Evolutionary conservation across 2,329 filamentous ascomycete species (phyloP), one percentile per base, ranked within the genome.

Genomic region (Alternaria alternata): DNA sequence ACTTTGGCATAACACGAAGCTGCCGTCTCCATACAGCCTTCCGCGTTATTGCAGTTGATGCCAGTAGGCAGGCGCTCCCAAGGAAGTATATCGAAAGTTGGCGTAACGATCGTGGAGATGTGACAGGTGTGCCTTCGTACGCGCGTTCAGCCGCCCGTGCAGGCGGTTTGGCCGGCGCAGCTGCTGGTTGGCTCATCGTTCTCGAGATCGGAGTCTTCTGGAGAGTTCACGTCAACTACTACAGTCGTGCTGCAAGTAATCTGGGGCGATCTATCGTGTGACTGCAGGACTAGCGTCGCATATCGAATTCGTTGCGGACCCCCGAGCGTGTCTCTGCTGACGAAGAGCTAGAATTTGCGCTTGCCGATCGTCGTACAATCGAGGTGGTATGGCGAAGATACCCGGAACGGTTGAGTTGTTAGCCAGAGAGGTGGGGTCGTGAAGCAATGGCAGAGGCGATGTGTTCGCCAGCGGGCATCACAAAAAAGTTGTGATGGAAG

Each of bases 31-130:
- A 75, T 36, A 96, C 83, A 8, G 92, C 85, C 51, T 94, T 78
- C 74, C 77, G 78, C 78, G 83, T 80, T 78, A 96, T 82, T 55
- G 89, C 75, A 2, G 91, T 82, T 1, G 93, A 92, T 64, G 93
- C 83, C 22, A 87, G 81, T 65, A 96, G 86, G 80, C 96, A 96
- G 56, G 87, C 84, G 11, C 91, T 85, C 42, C 94, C 94, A 62
- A 89, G 88, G 69, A 89, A 83, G 78, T 95, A 90, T 60, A 97
- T 79, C 24, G 88, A 84, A 14, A 92, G 79, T 76, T 93, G 89
- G 54, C 85, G 85, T 51, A 86, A 75, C 41, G 83, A 85, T 71
- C 87, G 85, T 51, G 79, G 74, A 16, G 82, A 82, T 51, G 82
- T 75, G 49, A 79, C 59, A 38, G 75, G 69, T n/a, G 74, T 75